Evolutionary conservation across 192 early-diverging fungal genomes (phyloP).

Genomic region (Lobosporangium transversale): DNA sequence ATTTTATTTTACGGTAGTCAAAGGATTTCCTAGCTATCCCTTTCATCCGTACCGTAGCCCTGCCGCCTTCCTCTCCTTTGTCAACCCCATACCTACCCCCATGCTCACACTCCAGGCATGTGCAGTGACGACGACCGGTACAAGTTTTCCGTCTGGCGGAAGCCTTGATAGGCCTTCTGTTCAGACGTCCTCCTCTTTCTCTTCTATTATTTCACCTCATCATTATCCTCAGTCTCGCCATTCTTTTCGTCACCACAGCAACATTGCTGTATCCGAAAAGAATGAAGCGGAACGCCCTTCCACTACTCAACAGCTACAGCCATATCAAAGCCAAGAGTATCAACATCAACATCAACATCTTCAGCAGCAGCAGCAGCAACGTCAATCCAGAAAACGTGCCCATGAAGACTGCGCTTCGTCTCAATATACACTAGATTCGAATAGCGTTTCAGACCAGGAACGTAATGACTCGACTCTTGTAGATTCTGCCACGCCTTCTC

Average conservation of each 20-base stretch:
- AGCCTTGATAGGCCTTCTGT: slow-evolving; percentile 18
- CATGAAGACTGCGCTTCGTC: neutral
- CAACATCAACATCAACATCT: slow-evolving; percentile 12
- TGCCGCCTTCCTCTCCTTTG: slow-evolving; percentile 10
- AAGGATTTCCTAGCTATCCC: neutral
- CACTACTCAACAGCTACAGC: slow-evolving; percentile 4
- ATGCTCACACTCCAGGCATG: slow-evolving; percentile 45
- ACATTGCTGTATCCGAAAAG: no score
- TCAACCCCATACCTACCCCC: slow-evolving; percentile 24
- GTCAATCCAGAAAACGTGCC: slow-evolving; percentile 4
- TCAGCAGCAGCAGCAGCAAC: slow-evolving; percentile 20
- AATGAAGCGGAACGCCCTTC: no score
- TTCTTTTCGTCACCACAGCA: slow-evolving; percentile 14
- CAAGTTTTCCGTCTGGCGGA: slow-evolving; percentile 30
- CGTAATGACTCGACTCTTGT: neutral
- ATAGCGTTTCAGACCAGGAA: neutral
- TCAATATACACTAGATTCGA: neutral
- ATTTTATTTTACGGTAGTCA: no score
- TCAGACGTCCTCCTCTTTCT: slow-evolving; percentile 22
- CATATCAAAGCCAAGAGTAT: neutral
- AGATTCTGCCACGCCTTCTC: neutral
- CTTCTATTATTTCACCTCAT: slow-evolving; percentile 7
- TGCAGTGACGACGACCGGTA: slow-evolving; percentile 40
- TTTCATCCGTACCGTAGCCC: slow-evolving; percentile 30
- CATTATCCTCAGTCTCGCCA: slow-evolving; percentile 7